Evolutionary conservation across 495 filamentous ascomycete species (phyloP), one percentile per base, ranked within the genome.

Genomic region (Aspergillus panamensis): DNA sequence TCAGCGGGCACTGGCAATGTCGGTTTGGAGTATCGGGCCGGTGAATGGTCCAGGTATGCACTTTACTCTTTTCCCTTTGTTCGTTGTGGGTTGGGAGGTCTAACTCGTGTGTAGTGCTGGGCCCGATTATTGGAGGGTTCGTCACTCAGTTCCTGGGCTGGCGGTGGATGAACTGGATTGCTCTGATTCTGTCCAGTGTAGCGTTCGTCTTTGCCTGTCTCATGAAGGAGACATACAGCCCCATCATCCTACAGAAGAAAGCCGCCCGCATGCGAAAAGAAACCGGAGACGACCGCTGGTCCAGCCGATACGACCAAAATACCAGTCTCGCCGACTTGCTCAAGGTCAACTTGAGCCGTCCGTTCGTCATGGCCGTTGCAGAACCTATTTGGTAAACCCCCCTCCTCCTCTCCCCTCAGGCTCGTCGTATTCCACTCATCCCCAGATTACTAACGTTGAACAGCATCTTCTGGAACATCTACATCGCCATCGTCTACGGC

Each of bases 131-230:
- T 53, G 90, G 88, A 29, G 90, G 90, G 0, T 91, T 92, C 62
- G 81, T 89, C 4, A 73, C 69, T 19, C 69, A 78, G 55, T 87
- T 88, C 65, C 77, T 92, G 21, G 90, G 90, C 8, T 96, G 91
- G 91, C 72, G 89, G 30, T 95, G 89, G 89, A 86, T 84, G n/a
- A 89, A 88, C 67, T 96, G 91, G 89, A 71, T 96, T 16, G 82
- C 87, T 8, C 68, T 95, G 51, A 91, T 93, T 31, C 70, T 87
- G 2, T 75, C 80, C 0, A 87, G 83, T 2, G 75, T 81, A 0
- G 81, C 82, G 1, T 76, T 82, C 25, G 16, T 78, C 21, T 64
- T 81, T 39, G 57, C 58, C 32, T 57, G 54, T 79, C 68, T 82
- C 40, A 73, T 89, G 53, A 81, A 81, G 51, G 91, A 96, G 64